Percentiles rank a stretch among this genome's conserved stretches.
These are phyloP conservation scores for Scytalidium lignicola DNA, from an alignment of 2,329 filamentous ascomycete species.

Conservation along the genomic window DNA sequence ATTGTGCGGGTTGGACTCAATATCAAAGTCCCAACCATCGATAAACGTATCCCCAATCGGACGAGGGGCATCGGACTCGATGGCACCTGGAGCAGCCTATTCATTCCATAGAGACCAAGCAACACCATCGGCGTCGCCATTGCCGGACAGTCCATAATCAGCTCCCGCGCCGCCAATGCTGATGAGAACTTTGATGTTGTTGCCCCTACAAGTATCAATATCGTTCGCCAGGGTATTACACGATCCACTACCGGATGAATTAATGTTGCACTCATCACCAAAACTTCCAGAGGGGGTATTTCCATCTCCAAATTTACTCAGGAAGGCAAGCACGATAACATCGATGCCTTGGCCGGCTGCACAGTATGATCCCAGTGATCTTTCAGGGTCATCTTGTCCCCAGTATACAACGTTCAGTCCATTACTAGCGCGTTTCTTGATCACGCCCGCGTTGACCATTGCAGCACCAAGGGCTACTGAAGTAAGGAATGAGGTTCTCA, in stretches of 20 bases:
- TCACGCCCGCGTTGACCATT: too few relatives aligned
- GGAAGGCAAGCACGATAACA: too few relatives aligned
- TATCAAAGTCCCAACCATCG: slow-evolving; percentile 10
- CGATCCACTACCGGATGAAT: neutral
- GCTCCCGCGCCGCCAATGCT: neutral
- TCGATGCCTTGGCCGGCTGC: too few relatives aligned
- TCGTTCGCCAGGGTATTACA: neutral
- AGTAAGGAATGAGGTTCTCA: too few relatives aligned
- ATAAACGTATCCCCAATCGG: neutral
- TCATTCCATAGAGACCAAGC: neutral
- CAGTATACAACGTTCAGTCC: too few relatives aligned
- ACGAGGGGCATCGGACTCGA: neutral
- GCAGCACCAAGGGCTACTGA: too few relatives aligned
- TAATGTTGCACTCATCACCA: too few relatives aligned
- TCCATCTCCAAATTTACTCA: too few relatives aligned
- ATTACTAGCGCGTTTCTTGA: too few relatives aligned
- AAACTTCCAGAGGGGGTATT: too few relatives aligned
- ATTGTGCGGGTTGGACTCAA: slow-evolving; percentile 3
- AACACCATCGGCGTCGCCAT: neutral
- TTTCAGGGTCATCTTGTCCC: too few relatives aligned
- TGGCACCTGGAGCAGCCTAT: neutral
- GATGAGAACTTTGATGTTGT: neutral
- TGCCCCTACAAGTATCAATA: neutral
- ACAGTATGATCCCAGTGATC: too few relatives aligned
- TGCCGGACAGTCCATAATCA: neutral